Percentiles rank a stretch among this genome's conserved stretches.
These are phyloP conservation scores for Penicillium roqueforti DNA, from an alignment of 495 filamentous ascomycete species.

Conservation along the genomic window DNA sequence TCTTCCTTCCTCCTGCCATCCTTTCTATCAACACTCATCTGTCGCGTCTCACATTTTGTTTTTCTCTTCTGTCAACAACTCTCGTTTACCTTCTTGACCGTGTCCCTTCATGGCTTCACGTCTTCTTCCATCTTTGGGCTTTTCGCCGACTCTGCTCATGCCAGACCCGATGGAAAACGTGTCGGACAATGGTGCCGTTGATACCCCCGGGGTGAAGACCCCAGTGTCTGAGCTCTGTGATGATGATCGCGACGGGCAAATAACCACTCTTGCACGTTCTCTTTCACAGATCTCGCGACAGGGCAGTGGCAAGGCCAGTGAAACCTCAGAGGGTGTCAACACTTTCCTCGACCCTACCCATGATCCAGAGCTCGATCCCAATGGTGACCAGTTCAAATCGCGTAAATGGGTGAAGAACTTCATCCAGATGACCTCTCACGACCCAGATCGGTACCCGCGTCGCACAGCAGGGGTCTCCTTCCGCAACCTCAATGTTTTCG, in stretches of 20 bases:
- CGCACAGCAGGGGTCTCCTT: conserved; percentile 43
- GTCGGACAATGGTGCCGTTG: neutral
- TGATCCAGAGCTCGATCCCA: conserved; percentile 43
- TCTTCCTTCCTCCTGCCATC: too few species aligned
- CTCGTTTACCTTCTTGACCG: neutral
- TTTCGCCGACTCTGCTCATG: conserved; percentile 12
- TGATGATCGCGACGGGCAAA: conserved; percentile 28
- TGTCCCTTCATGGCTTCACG: conserved; percentile 1
- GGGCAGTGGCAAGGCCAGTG: conserved; percentile 5
- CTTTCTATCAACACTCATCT: neutral
- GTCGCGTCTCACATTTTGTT: neutral
- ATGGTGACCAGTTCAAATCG: conserved; percentile 39
- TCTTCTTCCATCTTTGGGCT: conserved; percentile 23
- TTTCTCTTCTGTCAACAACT: neutral
- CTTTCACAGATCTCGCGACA: conserved; percentile 40
- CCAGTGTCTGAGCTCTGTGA: conserved; percentile 7
- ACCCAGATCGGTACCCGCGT: conserved; percentile 42
- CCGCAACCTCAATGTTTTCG: conserved; percentile 66
- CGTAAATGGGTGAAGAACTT: conserved; percentile 47
- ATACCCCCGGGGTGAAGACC: neutral
- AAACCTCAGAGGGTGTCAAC: conserved; percentile 32
- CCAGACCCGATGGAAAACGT: conserved; percentile 5
- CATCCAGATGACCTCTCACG: conserved; percentile 34
- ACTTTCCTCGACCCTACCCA: conserved; percentile 40
- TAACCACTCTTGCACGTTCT: conserved; percentile 38